A percentile compares a stretch with the other conserved stretches of the same genome.
Conservation (phyloP, 78 protist genomes). For the Dictyostelium firmibasis region DNA sequence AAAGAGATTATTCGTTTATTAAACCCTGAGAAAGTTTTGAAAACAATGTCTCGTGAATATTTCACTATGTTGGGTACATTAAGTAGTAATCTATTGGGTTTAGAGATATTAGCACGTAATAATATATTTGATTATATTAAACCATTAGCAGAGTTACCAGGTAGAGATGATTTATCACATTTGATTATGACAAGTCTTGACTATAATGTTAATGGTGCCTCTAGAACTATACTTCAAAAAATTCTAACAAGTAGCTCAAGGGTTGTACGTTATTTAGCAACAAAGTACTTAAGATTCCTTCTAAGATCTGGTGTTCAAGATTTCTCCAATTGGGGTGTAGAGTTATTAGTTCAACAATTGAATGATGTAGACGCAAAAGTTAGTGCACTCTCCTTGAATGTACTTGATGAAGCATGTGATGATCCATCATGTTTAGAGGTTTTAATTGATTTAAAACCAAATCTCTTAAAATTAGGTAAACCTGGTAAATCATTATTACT, state of each 20-base stretch:
- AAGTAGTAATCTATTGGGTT: constrained; percentile 7
- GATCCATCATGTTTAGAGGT: constrained; percentile 31
- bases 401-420: constrained; percentile 77
- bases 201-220: constrained; percentile 45
- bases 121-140: constrained; percentile 64
- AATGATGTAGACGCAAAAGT: constrained; percentile 62
- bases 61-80: constrained; percentile 80
- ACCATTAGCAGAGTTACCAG: constrained; percentile 65
- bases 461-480: constrained; percentile 38
- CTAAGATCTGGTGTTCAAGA: constrained; percentile 61
- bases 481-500: constrained; percentile 52
- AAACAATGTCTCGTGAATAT: constrained; percentile 79
- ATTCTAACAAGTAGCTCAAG: constrained; percentile 20
- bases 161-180: constrained; percentile 63
- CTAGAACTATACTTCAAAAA: constrained; percentile 42
- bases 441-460: constrained; percentile 40
- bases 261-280: constrained; percentile 49
- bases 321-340: constrained; percentile 74
- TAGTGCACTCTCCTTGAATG: constrained; percentile 33
- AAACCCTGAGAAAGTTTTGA: constrained; percentile 55
- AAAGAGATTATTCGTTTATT: constrained; percentile 3
- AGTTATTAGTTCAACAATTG: constrained; percentile 52
- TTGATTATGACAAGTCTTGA: constrained; percentile 58
- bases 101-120: constrained; percentile 54
- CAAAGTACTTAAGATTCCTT: constrained; percentile 45